Evolutionary conservation across 129 eudicot species (phyloP), one percentile per base, ranked within the genome.

Genomic region (Cynara cardunculus): DNA sequence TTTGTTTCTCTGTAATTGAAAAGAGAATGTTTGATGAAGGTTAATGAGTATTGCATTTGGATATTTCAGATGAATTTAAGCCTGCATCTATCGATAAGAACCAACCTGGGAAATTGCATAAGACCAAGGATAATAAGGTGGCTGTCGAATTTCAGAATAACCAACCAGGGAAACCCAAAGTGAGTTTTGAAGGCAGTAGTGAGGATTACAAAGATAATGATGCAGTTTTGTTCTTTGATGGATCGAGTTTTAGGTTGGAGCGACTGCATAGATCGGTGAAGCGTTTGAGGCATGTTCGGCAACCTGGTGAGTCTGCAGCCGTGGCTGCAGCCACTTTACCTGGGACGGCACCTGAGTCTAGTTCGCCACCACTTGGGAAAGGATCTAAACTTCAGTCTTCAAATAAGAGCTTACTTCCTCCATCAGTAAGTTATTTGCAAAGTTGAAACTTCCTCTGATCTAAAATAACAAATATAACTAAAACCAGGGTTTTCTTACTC

Each of bases 191-290:
- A 39, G 99, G 99, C 7, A 87, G 84, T 11, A 88, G 86, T 53
- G 98, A 96, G 80, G 99, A 92, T 87, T 92, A 89, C 87, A 96
- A 96, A 78, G 99, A 96, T 30, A 96, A 89, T 66, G 99, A 96
- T 81, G 99, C 99, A 2, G 98, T 96, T 86, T 76, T 96, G 80
- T 92, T 96, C 90, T 96, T 92, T 80, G 98, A 96, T 78, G 99
- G 99, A 27, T 78, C 85, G 67, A 77, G 91, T 10, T 89, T 96
- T 84, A 91, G 95, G 64, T 84, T 96, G 34, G 99, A 96, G 74
- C 80, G 98, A n/a, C 81, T 96, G 27, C 99, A 96, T 80, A 88
- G 98, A n/a, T 90, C 97, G 25, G 97, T 96, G 1, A 95, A 95
- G 86, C 85, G 99, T 2, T 73, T 95, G 65, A 88, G 94, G 77